phyloP scores from a whole-genome alignment of 805 yeast species.

The Candida nemodendra region DNA sequence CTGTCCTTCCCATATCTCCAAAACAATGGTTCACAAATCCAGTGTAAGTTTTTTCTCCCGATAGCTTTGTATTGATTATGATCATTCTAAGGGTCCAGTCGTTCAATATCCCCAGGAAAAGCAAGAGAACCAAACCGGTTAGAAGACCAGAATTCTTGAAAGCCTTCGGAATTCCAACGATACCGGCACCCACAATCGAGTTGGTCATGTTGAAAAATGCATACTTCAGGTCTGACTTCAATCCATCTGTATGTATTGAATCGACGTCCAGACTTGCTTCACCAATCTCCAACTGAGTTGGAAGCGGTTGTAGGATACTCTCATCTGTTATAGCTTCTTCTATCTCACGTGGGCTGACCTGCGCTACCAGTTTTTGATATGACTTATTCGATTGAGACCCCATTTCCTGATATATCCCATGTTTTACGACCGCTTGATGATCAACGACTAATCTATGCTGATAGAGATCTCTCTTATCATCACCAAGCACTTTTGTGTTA shows the following conservation, averaged over 20 bases:
- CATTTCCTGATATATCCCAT: too few species aligned
- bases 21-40: conserved; percentile 79
- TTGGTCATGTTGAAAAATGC: conserved; percentile 98
- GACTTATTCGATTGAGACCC: too few species aligned
- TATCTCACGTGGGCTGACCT: background rate
- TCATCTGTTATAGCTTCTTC: background rate
- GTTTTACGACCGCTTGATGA: too few species aligned
- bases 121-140: conserved; percentile 65
- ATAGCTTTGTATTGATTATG: conserved; percentile 75
- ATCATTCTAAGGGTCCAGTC: conserved; percentile 87
- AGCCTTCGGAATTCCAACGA: conserved; percentile 91
- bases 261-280: conserved; percentile 6
- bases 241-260: conserved; percentile 18
- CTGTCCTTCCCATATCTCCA: conserved; percentile 67
- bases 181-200: conserved; percentile 92
- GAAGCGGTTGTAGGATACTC: background rate
- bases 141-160: conserved; percentile 74
- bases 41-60: conserved; percentile 78
- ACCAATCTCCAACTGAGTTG: background rate
- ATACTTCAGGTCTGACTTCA: conserved; percentile 65
- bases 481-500: too few species aligned
- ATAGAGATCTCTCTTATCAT: too few species aligned
- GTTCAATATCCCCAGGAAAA: conserved; percentile 62
- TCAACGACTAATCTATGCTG: too few species aligned
- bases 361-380: background rate